Evolutionary conservation across 331 rosid species (phyloP), one percentile per base, ranked within the genome.

Genomic region (Acacia pycnantha): DNA sequence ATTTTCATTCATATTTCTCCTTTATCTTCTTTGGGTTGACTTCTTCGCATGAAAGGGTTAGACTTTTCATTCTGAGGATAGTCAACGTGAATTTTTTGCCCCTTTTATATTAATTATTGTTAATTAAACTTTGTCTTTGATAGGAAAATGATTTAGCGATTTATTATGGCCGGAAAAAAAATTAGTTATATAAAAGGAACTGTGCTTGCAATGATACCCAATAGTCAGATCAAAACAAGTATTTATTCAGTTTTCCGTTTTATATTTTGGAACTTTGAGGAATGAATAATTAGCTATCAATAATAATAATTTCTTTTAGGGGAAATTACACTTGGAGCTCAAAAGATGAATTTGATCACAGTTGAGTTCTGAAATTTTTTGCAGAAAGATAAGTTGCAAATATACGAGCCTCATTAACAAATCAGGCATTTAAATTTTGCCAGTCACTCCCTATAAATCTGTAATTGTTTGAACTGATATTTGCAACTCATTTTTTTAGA

Each of bases 1-100:
- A 10, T 59, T 24, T 59, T 33, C 33, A 11, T 58, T 19, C 40
- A 22, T 22, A 43, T 51, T 78, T 22, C 48, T 44, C 1, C 7
- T 56, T 68, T 58, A 50, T 48, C 41, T 62, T 62, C 54, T 47
- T 27, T 47, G 12, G n/a, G 64, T 78, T 86, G 76, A 44, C 75
- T 82, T 79, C 24, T 67, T 16, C 18, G 40, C 56, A 13, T 5
- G n/a, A 64, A 81, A 77, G 44, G 61, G 26, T n/a, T 74, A 35
- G 8, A 70, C 2, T 47, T 51, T 14, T 24, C 29, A 18, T 40
- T 11, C 37, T 41, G 29, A 62, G 40, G 74, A 50, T 22, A 50
- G 67, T 48, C 48, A 77, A 41, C 70, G 65, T 59, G 56, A 12
- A 58, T 13, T 75, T 70, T 79, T 79, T 31, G 70, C 46, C 11